Percentiles rank a stretch among this genome's conserved stretches.
phyloP scores from a whole-genome alignment of 2,329 filamentous ascomycete genomes.

The Fusarium gaditjirri region DNA sequence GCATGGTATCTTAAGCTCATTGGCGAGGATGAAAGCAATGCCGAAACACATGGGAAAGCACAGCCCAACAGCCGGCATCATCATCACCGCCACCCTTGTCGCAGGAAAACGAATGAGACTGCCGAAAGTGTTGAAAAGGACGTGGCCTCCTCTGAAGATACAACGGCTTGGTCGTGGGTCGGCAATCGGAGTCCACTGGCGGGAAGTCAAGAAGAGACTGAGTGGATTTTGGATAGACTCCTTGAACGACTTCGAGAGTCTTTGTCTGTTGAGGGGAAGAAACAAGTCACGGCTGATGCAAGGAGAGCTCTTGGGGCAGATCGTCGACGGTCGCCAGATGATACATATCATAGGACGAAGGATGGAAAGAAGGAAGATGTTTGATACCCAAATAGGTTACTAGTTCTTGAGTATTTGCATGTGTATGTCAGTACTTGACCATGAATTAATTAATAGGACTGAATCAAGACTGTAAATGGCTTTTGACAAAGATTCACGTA shows the following conservation, averaged over 20 bases:
- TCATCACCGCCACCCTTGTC: background rate
- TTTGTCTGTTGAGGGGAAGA: slow-evolving; percentile 37
- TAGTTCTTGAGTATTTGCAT: background rate
- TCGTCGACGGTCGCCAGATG: slow-evolving; percentile 4
- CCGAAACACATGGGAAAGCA: slow-evolving; percentile 60
- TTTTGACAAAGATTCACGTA: background rate
- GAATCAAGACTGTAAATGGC: background rate
- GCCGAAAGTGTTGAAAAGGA: slow-evolving; percentile 17
- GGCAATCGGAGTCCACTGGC: slow-evolving; percentile 75
- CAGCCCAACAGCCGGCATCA: slow-evolving; percentile 41
- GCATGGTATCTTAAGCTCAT: slow-evolving; percentile 84
- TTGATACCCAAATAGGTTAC: slow-evolving; percentile 2
- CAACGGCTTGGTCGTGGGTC: slow-evolving; percentile 75
- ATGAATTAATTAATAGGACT: background rate
- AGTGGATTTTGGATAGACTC: slow-evolving; percentile 78
- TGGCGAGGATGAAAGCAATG: slow-evolving; percentile 68
- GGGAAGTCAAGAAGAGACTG: slow-evolving; percentile 73
- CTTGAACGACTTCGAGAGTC: slow-evolving; percentile 61
- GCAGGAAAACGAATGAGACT: background rate
- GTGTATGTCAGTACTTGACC: background rate
- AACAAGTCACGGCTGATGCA: slow-evolving; percentile 13
- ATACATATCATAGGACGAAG: background rate
- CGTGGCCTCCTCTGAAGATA: slow-evolving; percentile 42
- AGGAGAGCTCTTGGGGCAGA: slow-evolving; percentile 13
- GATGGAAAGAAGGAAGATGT: background rate